A percentile compares a stretch with the other conserved stretches of the same genome.
Conservation (phyloP, 352 stramenopile species). For the Phytophthora pisi region DNA sequence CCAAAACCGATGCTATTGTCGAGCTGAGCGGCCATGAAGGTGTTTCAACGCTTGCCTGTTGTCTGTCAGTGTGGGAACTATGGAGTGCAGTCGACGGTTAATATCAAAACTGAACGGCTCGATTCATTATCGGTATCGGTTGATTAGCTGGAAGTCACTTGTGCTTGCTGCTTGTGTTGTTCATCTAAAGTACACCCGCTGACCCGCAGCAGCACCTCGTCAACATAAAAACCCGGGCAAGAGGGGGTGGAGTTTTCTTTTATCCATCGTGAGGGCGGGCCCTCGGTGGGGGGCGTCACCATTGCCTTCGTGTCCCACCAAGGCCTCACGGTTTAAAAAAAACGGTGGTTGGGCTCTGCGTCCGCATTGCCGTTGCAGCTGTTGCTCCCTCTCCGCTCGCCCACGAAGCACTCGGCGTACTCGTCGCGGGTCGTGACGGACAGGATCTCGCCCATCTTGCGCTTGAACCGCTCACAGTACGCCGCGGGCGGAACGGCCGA, state of each 20-base stretch:
- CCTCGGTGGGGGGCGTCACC: conserved; percentile 37
- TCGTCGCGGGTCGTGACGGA: conserved; percentile 74
- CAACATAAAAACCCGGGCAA: conserved; percentile 38
- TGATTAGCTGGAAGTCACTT: conserved; percentile 35
- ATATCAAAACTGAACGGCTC: conserved; percentile 36
- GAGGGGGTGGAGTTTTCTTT: conserved; percentile 36
- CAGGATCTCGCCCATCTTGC: conserved; percentile 88
- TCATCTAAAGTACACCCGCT: conserved; percentile 49
- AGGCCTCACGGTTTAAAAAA: conserved; percentile 61
- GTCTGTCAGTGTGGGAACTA: neutral
- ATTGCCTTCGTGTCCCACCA: conserved; percentile 41
- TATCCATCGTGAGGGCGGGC: conserved; percentile 40
- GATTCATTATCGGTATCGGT: conserved; percentile 35
- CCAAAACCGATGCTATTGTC: conserved; percentile 13
- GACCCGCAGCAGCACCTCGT: conserved; percentile 34
- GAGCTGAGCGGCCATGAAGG: neutral
- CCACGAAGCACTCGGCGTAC: conserved; percentile 50
- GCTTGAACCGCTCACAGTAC: conserved; percentile 91
- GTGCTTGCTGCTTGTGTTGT: conserved; percentile 34
- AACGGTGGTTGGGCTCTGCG: conserved; percentile 41
- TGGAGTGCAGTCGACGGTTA: neutral
- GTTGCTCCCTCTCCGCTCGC: conserved; percentile 40
- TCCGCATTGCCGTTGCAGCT: conserved; percentile 23
- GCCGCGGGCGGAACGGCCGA: conserved; percentile 78
- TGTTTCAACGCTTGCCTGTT: neutral